Evolutionary conservation across 1,139 yeast genomes (phyloP).

Genomic region (Candida sanyaensis): DNA sequence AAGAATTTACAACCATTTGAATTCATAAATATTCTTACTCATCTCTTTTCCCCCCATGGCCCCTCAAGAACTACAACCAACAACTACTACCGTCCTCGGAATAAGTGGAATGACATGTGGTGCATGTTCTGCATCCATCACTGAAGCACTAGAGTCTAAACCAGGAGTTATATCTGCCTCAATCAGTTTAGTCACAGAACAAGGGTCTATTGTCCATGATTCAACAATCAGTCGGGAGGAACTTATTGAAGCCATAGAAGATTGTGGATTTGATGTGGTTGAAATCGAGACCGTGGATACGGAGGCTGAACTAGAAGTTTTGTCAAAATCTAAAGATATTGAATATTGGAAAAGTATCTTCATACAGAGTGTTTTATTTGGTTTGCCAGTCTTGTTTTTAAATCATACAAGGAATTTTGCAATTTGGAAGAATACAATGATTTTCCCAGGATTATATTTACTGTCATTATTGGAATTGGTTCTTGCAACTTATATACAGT

Average conservation of each 20-base stretch:
- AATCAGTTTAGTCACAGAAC: constrained; percentile 37
- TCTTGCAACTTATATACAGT: constrained; percentile 68
- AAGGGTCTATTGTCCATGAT: constrained; percentile 29
- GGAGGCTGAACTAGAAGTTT: constrained; percentile 45
- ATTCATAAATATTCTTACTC: too few species aligned
- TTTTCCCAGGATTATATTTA: constrained; percentile 56
- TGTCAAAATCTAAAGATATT: constrained; percentile 73
- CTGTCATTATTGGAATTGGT: constrained; percentile 63
- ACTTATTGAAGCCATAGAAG: constrained; percentile 30
- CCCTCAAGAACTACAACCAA: background rate
- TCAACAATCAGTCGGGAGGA: constrained; percentile 9
- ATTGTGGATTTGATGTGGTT: constrained; percentile 40
- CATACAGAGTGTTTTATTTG: constrained; percentile 51
- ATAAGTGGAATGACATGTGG: constrained; percentile 43
- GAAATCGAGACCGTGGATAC: constrained; percentile 12
- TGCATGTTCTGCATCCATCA: constrained; percentile 43
- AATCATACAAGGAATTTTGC: constrained; percentile 48
- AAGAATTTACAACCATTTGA: too few species aligned
- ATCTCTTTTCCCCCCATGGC: background rate
- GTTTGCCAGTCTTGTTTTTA: constrained; percentile 63
- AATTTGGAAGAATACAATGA: constrained; percentile 26
- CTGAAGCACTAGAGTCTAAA: constrained; percentile 24
- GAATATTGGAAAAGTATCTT: constrained; percentile 65
- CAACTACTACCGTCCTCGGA: constrained; percentile 13
- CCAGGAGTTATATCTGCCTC: constrained; percentile 30